Evolutionary conservation across 228 moss, liverwort and hornwort genomes (phyloP).

Genomic region (Sphagnum fallax): DNA sequence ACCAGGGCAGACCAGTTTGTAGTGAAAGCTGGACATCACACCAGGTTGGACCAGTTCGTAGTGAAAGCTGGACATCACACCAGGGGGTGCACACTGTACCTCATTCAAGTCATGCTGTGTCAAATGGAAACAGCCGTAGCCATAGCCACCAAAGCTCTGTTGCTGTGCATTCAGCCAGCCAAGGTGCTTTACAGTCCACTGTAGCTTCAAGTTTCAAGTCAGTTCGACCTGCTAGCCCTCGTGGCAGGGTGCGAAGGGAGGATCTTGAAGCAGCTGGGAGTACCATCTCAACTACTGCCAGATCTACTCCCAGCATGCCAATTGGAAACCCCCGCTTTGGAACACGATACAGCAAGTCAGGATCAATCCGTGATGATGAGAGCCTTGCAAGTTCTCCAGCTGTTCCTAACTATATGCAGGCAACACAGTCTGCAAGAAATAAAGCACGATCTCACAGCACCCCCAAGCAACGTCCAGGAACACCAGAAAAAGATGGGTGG

Average conservation of each 20-base stretch:
- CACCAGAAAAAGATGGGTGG: conserved; percentile 63
- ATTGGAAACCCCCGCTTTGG: conserved; percentile 53
- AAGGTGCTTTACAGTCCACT: conserved; percentile 12
- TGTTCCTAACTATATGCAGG: conserved; percentile 96
- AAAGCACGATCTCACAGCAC: conserved; percentile 74
- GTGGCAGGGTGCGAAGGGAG: conserved; percentile 41
- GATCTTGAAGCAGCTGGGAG: conserved; percentile 82
- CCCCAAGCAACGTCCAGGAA: conserved; percentile 75
- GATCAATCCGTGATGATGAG: conserved; percentile 70
- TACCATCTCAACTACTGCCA: conserved; percentile 63
- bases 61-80: conserved; percentile 12
- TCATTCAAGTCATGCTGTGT: conserved; percentile 34
- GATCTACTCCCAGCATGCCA: conserved; percentile 54
- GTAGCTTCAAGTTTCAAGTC: conserved; percentile 34
- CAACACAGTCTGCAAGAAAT: conserved; percentile 78
- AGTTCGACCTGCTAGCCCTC: conserved; percentile 80
- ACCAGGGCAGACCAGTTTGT: no score
- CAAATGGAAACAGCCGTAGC: conserved; percentile 10
- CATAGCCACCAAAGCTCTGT: conserved; percentile 35
- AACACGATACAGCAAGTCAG: conserved; percentile 57
- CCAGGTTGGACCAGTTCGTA: not conserved
- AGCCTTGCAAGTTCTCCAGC: conserved; percentile 82
- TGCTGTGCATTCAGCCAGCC: conserved; percentile 34
- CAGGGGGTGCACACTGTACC: conserved; percentile 20
- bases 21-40: no score